Base-by-base conservation (phyloP, 1,284 basidiomycete genomes). In the Marasmius tenuissimus region DNA sequence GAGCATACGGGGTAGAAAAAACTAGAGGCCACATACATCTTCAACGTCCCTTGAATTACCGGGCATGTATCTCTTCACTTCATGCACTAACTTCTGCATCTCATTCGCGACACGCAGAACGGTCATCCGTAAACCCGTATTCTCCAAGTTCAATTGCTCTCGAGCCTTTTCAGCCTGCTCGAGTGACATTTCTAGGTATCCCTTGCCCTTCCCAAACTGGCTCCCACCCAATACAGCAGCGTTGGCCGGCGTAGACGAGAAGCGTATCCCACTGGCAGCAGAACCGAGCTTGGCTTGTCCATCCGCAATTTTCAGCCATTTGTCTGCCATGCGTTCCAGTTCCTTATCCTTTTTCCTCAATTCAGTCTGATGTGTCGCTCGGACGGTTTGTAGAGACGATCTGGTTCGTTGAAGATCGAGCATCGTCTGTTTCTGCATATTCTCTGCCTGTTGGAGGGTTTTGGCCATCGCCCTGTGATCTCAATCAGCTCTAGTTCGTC, bases 261-360 rank as follows among this genome's bases (percentile, higher is more conserved):
- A 85, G 35, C 72, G 76, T 65, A 91, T 74, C 11, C 88, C 86
- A 56, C 82, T 80, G 5, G 79, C 72, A 0, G 75, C 67, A 3
- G 68, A 70, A 61, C 69, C 73, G 12, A 83, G 75, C 69, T 85
- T 89, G 2, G 82, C 73, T 71, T 93, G 91, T 18, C 82, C 75
- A 64, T 90, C 91, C 5, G 84, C 76, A 16, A 94, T 72, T 70
- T 88, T 93, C 22, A 81, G 78, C 86, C 92, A 92, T 65, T 88
- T 87, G 45, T 92, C 91, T n/a, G 85, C 69, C 67, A 92, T 86
- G 34, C 87, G 84, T 68, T 95, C 93, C 35, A 91, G 75, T 59
- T 95, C 93, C 66, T 89, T 87, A 68, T 97, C 93, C 66, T 83
- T 83, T 75, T 88, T 92, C 81, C 91, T 94, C 35, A 92, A 73